Percentiles rank a stretch among this genome's conserved stretches.
Conservation (phyloP, 331 rosid genomes). For the Rhamnella rubrinervis region DNA sequence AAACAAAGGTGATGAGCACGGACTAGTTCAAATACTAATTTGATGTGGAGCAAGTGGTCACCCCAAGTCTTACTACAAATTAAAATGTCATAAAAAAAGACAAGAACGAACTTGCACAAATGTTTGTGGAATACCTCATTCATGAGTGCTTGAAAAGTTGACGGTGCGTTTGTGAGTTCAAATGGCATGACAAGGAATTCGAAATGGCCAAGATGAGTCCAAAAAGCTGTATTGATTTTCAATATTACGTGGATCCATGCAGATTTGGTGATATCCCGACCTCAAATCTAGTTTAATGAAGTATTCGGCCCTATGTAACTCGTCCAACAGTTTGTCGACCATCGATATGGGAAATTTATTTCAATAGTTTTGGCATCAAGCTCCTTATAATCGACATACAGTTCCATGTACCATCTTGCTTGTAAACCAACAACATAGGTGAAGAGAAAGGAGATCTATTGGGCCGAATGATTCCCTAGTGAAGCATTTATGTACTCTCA, state of each 20-base stretch:
- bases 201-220: neutral
- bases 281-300: neutral
- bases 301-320: too few species aligned
- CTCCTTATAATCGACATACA: neutral
- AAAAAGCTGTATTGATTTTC: neutral
- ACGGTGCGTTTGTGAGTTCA: neutral
- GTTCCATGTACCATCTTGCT: constrained; percentile 1
- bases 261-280: neutral
- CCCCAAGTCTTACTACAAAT: neutral
- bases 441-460: neutral
- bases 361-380: neutral
- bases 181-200: neutral
- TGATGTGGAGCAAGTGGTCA: neutral
- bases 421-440: neutral
- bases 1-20: neutral
- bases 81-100: neutral
- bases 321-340: neutral
- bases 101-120: neutral
- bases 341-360: neutral
- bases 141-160: constrained; percentile 3
- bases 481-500: neutral
- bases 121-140: neutral
- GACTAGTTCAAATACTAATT: neutral
- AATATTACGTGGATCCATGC: neutral
- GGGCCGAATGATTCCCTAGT: neutral